Conservation (phyloP, 192 early-diverging fungal genomes). For the Backusella macrospora region DNA sequence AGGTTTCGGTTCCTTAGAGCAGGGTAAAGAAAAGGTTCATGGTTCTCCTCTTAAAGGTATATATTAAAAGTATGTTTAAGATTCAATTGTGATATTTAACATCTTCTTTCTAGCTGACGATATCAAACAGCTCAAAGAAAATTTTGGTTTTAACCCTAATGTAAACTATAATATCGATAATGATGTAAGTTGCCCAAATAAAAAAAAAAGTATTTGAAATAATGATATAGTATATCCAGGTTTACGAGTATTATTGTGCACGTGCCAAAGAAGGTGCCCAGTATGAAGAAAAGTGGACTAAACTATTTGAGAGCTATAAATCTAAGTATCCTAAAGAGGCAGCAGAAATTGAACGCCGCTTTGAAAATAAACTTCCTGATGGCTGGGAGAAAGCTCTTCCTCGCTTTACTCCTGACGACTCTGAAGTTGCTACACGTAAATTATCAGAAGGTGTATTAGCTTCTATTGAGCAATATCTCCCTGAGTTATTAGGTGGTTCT, state of each 20-base stretch:
- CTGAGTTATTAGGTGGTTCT: constrained; percentile 91
- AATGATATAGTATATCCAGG: constrained; percentile 41
- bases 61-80: neutral
- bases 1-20: constrained; percentile 79
- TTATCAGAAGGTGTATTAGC: constrained; percentile 83
- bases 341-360: constrained; percentile 74
- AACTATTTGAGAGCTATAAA: constrained; percentile 70
- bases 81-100: neutral
- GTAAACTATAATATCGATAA: constrained; percentile 74
- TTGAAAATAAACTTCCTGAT: constrained; percentile 70
- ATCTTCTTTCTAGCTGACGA: constrained; percentile 56
- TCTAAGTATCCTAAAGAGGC: constrained; percentile 65
- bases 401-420: constrained; percentile 74
- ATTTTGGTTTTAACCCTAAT: constrained; percentile 83
- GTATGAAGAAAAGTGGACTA: constrained; percentile 78
- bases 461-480: constrained; percentile 71
- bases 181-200: constrained; percentile 45
- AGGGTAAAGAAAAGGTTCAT: constrained; percentile 92
- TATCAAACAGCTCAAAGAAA: constrained; percentile 77
- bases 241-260: constrained; percentile 54
- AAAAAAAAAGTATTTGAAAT: neutral
- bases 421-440: constrained; percentile 84
- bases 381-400: constrained; percentile 75
- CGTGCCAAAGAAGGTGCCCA: constrained; percentile 62
- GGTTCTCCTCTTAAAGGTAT: constrained; percentile 75